phyloP scores from a whole-genome alignment of 805 yeast genomes.

The Debaryomyces castellii region DNA sequence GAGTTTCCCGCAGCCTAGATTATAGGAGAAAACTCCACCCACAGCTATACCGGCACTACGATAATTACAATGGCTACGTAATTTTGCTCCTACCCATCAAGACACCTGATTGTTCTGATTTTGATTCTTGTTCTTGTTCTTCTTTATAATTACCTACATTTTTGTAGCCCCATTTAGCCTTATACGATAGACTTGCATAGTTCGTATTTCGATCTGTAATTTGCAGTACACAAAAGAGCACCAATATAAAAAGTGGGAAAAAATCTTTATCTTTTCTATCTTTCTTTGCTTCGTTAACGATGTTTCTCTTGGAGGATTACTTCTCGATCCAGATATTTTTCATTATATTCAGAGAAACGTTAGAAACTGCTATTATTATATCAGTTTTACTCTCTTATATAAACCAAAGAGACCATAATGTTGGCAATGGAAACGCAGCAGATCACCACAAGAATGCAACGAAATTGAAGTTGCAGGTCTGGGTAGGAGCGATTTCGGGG shows the following conservation, averaged over 20 bases:
- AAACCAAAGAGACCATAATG: constrained; percentile 47
- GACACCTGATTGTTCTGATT: neutral
- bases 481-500: constrained; percentile 80
- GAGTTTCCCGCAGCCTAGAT: constrained; percentile 43
- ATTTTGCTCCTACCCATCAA: neutral
- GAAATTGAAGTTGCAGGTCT: constrained; percentile 62
- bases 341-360: constrained; percentile 69
- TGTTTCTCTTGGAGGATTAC: constrained; percentile 30
- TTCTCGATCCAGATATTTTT: constrained; percentile 77
- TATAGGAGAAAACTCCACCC: too few species aligned
- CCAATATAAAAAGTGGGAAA: neutral
- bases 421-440: neutral
- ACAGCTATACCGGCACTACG: too few species aligned
- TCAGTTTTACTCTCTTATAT: constrained; percentile 75
- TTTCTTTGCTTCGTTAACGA: neutral
- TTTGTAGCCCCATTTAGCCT: neutral
- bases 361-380: constrained; percentile 70
- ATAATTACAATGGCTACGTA: too few species aligned
- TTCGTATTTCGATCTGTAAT: neutral
- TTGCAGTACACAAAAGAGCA: neutral
- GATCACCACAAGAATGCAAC: neutral
- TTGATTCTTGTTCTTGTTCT: neutral
- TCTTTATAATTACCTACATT: neutral
- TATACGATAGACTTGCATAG: neutral
- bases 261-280: neutral